A percentile compares a stretch with the other conserved stretches of the same genome.
These are phyloP conservation scores for Danielozyma ontarioensis DNA, from an alignment of 805 yeast species.

Conservation along the genomic window DNA sequence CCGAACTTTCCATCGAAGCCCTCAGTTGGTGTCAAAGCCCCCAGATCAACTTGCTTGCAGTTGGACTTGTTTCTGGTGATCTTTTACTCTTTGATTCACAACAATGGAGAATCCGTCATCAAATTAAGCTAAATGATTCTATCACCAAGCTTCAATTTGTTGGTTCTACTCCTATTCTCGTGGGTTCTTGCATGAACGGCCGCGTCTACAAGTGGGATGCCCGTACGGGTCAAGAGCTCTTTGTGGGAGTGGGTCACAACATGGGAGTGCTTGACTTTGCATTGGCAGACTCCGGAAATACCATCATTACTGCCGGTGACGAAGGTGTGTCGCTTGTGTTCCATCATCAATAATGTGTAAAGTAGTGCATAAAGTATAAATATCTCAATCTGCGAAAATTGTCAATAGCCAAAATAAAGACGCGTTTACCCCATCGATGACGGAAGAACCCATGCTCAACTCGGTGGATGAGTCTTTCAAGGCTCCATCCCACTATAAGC, in stretches of 20 bases:
- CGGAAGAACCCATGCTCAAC: no score
- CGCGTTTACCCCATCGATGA: no score
- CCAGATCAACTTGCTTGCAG: conserved; percentile 59
- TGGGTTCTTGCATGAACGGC: conserved; percentile 82
- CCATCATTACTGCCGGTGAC: conserved; percentile 89
- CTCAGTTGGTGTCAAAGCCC: conserved; percentile 67
- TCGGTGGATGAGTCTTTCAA: no score
- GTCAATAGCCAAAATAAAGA: no score
- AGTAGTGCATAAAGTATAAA: no score
- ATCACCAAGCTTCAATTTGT: conserved; percentile 75
- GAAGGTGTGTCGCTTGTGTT: conserved; percentile 89
- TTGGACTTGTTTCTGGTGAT: conserved; percentile 87
- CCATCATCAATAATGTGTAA: conserved; percentile 11
- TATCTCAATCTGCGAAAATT: no score
- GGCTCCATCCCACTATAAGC: conserved; percentile 16
- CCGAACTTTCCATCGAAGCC: conserved; percentile 48
- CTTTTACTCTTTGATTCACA: conserved; percentile 76
- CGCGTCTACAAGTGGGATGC: conserved; percentile 82
- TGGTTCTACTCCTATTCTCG: conserved; percentile 49
- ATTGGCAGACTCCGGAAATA: conserved; percentile 57
- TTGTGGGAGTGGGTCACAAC: conserved; percentile 85
- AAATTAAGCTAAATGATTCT: conserved; percentile 70
- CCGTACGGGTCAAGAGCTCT: conserved; percentile 73
- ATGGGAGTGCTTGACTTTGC: conserved; percentile 91
- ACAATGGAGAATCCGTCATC: conserved; percentile 81